phyloP scores from a whole-genome alignment of 306 rosid species.

The Inga oerstediana region DNA sequence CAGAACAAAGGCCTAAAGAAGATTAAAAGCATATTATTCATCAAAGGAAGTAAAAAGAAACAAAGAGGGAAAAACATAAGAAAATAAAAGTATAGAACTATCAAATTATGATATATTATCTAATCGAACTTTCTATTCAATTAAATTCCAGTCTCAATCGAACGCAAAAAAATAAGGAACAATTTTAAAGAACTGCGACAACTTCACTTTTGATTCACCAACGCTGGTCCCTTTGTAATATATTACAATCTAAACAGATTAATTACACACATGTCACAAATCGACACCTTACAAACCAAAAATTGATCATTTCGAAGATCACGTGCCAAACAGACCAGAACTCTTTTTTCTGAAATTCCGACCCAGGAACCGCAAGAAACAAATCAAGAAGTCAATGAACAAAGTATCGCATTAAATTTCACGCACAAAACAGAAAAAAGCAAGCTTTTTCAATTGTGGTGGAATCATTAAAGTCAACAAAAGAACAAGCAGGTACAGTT shows the following conservation, averaged over 20 bases:
- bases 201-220: not conserved
- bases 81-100: not conserved
- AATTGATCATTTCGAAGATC: slow-evolving; percentile 18
- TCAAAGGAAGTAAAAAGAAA: not conserved
- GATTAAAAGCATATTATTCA: slow-evolving; percentile 1
- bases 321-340: not conserved
- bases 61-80: not conserved
- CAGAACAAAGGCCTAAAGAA: slow-evolving; percentile 20
- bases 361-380: slow-evolving; percentile 14
- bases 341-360: not conserved
- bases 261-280: not conserved
- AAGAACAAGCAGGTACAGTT: slow-evolving; percentile 14
- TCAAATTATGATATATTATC: not conserved
- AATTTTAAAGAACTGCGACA: not conserved
- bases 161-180: slow-evolving; percentile 17
- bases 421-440: not conserved
- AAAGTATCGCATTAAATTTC: not conserved
- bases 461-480: slow-evolving; percentile 33
- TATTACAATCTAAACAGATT: not conserved
- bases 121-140: not conserved
- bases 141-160: slow-evolving; percentile 10
- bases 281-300: slow-evolving; percentile 15
- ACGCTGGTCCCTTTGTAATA: slow-evolving; percentile 4
- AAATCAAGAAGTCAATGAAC: not conserved
- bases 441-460: slow-evolving; percentile 8